phyloP scores from a whole-genome alignment of 805 yeast genomes.

The Ogataea chonburiensis region DNA sequence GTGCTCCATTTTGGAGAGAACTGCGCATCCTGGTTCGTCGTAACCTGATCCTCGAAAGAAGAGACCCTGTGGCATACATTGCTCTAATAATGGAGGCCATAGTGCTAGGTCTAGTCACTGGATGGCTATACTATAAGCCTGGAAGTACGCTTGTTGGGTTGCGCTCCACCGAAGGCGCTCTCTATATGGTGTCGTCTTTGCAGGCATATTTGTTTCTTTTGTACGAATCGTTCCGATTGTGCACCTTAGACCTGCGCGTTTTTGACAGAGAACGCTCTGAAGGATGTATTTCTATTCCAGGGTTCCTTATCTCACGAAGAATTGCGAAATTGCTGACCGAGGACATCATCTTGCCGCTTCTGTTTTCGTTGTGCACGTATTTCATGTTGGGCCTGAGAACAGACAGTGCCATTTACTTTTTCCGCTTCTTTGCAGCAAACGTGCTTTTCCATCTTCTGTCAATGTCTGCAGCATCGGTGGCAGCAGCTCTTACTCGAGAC shows the following conservation, averaged over 20 bases:
- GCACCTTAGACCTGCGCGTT: slow-evolving; percentile 51
- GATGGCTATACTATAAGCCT: slow-evolving; percentile 76
- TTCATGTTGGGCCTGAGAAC: slow-evolving; percentile 74
- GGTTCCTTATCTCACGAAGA: slow-evolving; percentile 66
- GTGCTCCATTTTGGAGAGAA: slow-evolving; percentile 45
- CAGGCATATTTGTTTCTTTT: slow-evolving; percentile 55
- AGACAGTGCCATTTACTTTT: slow-evolving; percentile 48
- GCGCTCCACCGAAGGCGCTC: slow-evolving; percentile 52
- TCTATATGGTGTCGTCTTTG: slow-evolving; percentile 52
- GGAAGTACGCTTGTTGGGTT: slow-evolving; percentile 60
- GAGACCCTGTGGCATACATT: slow-evolving; percentile 52
- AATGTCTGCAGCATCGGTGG: slow-evolving; percentile 51
- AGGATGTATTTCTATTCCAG: slow-evolving; percentile 60
- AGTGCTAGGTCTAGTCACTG: slow-evolving; percentile 58
- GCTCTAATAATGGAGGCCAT: slow-evolving; percentile 42
- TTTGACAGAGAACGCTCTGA: slow-evolving; percentile 72
- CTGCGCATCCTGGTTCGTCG: slow-evolving; percentile 44
- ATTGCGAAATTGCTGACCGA: slow-evolving; percentile 65
- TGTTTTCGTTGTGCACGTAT: slow-evolving; percentile 61
- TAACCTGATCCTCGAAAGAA: slow-evolving; percentile 42
- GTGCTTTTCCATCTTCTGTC: slow-evolving; percentile 57
- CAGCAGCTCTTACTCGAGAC: slow-evolving; percentile 58
- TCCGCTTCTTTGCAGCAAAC: slow-evolving; percentile 57
- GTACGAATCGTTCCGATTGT: slow-evolving; percentile 59
- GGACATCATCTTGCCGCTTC: slow-evolving; percentile 60